A percentile compares a stretch with the other conserved stretches of the same genome.
Evolutionary conservation across 129 eudicot species (phyloP).

Genomic region (Tagetes erecta): DNA sequence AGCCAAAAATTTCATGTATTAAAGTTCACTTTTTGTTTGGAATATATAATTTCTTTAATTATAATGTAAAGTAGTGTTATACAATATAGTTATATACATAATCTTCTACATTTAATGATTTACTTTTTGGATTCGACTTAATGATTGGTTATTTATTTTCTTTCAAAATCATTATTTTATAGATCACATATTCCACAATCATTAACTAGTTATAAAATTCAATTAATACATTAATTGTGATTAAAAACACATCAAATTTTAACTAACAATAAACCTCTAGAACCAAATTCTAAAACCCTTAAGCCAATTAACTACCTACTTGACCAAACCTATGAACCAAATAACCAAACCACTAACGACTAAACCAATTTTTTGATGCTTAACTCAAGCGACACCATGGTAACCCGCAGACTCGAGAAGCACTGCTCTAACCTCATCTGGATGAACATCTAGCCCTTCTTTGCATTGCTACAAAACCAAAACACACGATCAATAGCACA

Average conservation of each 20-base stretch:
- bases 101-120: background rate
- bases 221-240: background rate
- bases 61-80: background rate
- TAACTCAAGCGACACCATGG: slow-evolving; percentile 61
- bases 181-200: background rate
- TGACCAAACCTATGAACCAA: background rate
- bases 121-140: background rate
- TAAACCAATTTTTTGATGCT: slow-evolving; percentile 12
- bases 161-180: background rate
- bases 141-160: background rate
- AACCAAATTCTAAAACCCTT: slow-evolving; percentile 23
- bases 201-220: background rate
- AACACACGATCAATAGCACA: background rate
- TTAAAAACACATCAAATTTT: background rate
- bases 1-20: background rate
- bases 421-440: slow-evolving; percentile 79
- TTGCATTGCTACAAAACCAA: slow-evolving; percentile 65
- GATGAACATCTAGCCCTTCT: slow-evolving; percentile 82
- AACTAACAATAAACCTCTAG: slow-evolving; percentile 13
- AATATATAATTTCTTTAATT: background rate
- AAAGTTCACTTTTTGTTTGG: background rate
- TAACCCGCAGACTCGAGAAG: slow-evolving; percentile 79
- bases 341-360: background rate
- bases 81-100: background rate
- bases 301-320: slow-evolving; percentile 18